Conservation (phyloP, 345 rosid species). For the Eucalyptus sideroxylon region DNA sequence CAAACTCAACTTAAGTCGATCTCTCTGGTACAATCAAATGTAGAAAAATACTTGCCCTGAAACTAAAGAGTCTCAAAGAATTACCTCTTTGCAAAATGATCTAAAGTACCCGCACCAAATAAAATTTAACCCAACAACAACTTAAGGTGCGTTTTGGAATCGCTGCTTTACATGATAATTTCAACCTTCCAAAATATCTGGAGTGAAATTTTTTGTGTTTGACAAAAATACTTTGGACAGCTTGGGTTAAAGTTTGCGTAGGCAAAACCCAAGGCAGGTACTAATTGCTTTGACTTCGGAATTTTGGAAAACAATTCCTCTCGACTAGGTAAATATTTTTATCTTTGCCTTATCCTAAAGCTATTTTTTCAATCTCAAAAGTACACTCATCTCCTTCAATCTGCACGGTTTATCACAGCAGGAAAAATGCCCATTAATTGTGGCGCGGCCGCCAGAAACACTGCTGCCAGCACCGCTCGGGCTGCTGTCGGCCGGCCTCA, state of each 20-base stretch:
- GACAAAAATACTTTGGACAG: background rate
- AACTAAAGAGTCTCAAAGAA: background rate
- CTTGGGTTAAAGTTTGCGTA: too few species aligned
- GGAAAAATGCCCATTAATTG: too few species aligned
- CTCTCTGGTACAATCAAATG: rapidly evolving
- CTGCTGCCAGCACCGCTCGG: background rate
- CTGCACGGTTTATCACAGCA: background rate
- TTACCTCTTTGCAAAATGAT: background rate
- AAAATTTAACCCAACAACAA: background rate
- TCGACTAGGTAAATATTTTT: background rate
- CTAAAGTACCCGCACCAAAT: background rate
- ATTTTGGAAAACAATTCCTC: background rate
- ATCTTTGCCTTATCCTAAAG: background rate
- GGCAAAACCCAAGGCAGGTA: background rate
- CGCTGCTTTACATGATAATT: background rate
- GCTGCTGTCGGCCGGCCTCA: background rate
- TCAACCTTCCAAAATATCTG: background rate
- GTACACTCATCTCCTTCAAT: background rate
- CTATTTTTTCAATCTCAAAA: background rate
- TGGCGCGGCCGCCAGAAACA: background rate
- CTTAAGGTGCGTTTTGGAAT: background rate
- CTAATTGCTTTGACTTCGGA: background rate
- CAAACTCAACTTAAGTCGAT: background rate
- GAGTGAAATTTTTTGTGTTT: background rate
- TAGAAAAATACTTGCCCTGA: background rate